Base-by-base conservation (phyloP, 2,329 filamentous ascomycete species). In the Monilinia fructicola region DNA sequence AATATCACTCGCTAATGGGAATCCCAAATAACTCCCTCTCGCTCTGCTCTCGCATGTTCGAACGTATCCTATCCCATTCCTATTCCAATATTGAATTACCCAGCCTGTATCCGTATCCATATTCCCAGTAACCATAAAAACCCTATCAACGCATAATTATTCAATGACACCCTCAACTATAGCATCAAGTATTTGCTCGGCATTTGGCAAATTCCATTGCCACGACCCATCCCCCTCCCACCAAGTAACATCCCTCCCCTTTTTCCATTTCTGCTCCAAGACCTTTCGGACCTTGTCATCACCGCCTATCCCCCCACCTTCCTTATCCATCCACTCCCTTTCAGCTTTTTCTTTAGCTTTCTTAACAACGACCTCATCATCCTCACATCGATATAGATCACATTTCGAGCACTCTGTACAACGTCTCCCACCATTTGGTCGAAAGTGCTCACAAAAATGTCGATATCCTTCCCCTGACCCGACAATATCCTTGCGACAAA, bases 371-470 rank as follows among this genome's bases (percentile, higher is more conserved):
- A 82, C 80, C 68, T 92, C 87, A 76, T 93, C 91, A 65, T 88
- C 84, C 78, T 93, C 90, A 79, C 89, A 90, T 54, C 81, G 78
- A 72, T 86, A 87, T 14, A 94, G 82, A 74, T 93, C 92, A 78
- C 91, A 94, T 73, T 87, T 87, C 53, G 89, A 88, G 79, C 95
- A 98, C 77, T 96, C 87, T 1, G 78, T 82, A 77, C 95, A 99
- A 18, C 85, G 84, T 26, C 83, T 81, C 59, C 93, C 92, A 0
- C 90, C 91, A 69, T 90, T 85, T 12, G 91, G 89, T 11, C 95
- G 85, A 77, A 98, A 98, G 78, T 98, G 95, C 76, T 97, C 91
- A 77, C 95, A 99, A 75, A 97, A 99, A 78, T 99, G 95, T 50
- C 87, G 84, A 78, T 99, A 98, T 0, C 94, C 93, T 76, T 93